Conservation (phyloP, 108 stramenopile genomes). For the Schizochytrium sp. region DNA sequence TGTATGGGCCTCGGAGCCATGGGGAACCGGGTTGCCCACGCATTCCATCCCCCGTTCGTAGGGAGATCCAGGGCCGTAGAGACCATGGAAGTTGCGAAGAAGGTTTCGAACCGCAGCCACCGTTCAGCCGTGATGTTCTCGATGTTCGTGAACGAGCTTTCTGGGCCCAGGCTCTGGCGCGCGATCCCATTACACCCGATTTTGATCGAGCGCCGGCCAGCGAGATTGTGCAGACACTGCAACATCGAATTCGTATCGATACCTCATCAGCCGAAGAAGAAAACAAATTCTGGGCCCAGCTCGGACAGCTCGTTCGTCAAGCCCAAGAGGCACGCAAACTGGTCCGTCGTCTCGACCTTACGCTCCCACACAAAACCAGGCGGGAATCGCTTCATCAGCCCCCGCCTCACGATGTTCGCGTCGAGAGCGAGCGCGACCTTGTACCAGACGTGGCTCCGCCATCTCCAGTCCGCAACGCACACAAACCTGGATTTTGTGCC, state of each 20-base stretch:
- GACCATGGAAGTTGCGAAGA: too few relatives aligned
- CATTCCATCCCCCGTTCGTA: too few relatives aligned
- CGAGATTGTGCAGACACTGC: not conserved
- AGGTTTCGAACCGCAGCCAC: too few relatives aligned
- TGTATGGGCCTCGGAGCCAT: too few relatives aligned
- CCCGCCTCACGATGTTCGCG: not conserved
- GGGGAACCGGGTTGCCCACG: too few relatives aligned
- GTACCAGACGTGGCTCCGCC: not conserved
- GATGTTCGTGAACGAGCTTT: not conserved
- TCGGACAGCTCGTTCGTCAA: not conserved
- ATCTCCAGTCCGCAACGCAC: not conserved
- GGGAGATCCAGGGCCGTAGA: too few relatives aligned
- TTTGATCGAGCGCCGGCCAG: not conserved
- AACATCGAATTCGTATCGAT: not conserved
- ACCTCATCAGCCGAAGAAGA: not conserved
- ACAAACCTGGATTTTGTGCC: not conserved
- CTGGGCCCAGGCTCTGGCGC: not conserved
- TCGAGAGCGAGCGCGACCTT: not conserved
- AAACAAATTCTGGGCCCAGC: not conserved
- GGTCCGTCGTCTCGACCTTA: not conserved
- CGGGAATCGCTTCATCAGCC: not conserved
- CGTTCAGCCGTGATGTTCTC: not conserved
- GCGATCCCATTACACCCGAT: not conserved
- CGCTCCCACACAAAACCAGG: not conserved
- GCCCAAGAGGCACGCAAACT: not conserved